These are phyloP conservation scores for Lathyrus aphaca DNA, from an alignment of 306 rosid genomes.

Conservation along the genomic window DNA sequence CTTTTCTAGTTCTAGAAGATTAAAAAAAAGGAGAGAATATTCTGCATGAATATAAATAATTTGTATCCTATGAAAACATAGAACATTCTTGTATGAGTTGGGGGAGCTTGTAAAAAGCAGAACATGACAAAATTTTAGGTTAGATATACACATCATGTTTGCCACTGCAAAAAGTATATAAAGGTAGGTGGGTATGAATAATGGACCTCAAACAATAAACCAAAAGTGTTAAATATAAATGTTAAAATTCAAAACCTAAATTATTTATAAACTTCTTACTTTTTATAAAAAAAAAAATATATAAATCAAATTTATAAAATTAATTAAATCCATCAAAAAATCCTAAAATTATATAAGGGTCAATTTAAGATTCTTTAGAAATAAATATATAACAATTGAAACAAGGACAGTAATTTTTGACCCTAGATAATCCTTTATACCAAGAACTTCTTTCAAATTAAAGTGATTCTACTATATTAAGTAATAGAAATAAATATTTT, in stretches of 20 bases:
- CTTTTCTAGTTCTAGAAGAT: constrained; percentile 34
- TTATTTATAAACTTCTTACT: no score
- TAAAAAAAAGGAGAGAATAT: constrained; percentile 35
- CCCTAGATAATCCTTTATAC: no score
- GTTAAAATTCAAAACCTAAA: neutral
- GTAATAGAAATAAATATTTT: neutral
- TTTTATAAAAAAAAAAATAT: no score
- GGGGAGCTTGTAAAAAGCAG: constrained; percentile 34
- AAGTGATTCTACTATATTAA: constrained; percentile 11
- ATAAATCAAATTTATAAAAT: no score
- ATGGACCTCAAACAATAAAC: constrained; percentile 16
- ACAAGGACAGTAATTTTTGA: no score
- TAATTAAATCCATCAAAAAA: no score
- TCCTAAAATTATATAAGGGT: no score
- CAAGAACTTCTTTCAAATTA: neutral
- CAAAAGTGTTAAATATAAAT: neutral
- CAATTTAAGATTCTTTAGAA: no score
- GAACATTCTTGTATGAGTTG: constrained; percentile 37
- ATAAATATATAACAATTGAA: no score
- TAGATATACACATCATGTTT: constrained; percentile 32
- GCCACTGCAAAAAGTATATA: constrained; percentile 21
- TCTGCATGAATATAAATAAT: constrained; percentile 35
- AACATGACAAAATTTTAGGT: constrained; percentile 35
- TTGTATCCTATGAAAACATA: constrained; percentile 12
- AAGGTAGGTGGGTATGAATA: neutral